A percentile compares a stretch with the other conserved stretches of the same genome.
phyloP scores from a whole-genome alignment of 2,329 filamentous ascomycete species.

The Fusarium haematococcum region DNA sequence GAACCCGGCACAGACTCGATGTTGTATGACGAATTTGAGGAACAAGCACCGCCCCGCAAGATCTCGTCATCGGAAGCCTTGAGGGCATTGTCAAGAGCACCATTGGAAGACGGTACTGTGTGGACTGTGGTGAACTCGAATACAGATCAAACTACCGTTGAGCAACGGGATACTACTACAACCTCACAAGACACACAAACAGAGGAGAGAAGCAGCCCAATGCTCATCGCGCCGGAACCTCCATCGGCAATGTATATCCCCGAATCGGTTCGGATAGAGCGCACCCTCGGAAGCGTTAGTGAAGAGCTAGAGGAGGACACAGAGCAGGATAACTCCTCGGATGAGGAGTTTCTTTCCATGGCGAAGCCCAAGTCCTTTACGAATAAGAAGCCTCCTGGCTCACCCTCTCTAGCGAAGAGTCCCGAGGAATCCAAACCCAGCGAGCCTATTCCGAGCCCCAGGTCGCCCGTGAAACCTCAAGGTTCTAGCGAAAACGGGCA shows the following conservation, averaged over 20 bases:
- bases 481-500: background rate
- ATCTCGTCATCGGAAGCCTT: slow-evolving; percentile 68
- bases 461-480: slow-evolving; percentile 14
- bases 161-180: slow-evolving; percentile 30
- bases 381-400: slow-evolving; percentile 42
- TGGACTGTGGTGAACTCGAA: slow-evolving; percentile 62
- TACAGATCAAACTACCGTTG: slow-evolving; percentile 41
- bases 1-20: slow-evolving; percentile 47
- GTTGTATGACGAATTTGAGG: slow-evolving; percentile 54
- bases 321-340: slow-evolving; percentile 51
- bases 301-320: slow-evolving; percentile 42
- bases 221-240: slow-evolving; percentile 32
- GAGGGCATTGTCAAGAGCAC: slow-evolving; percentile 62
- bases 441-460: slow-evolving; percentile 3
- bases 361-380: slow-evolving; percentile 49
- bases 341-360: slow-evolving; percentile 57
- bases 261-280: slow-evolving; percentile 31
- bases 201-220: slow-evolving; percentile 8
- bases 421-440: slow-evolving; percentile 10
- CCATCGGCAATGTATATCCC: slow-evolving; percentile 25
- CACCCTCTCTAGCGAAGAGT: slow-evolving; percentile 27
- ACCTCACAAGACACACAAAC: slow-evolving; percentile 5
- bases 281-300: slow-evolving; percentile 40
- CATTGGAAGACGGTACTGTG: slow-evolving; percentile 62
- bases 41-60: slow-evolving; percentile 60